Percentiles rank a stretch among this genome's conserved stretches.
phyloP scores from a whole-genome alignment of 2,329 filamentous ascomycete species.

The Parascedosporium putredinis region DNA sequence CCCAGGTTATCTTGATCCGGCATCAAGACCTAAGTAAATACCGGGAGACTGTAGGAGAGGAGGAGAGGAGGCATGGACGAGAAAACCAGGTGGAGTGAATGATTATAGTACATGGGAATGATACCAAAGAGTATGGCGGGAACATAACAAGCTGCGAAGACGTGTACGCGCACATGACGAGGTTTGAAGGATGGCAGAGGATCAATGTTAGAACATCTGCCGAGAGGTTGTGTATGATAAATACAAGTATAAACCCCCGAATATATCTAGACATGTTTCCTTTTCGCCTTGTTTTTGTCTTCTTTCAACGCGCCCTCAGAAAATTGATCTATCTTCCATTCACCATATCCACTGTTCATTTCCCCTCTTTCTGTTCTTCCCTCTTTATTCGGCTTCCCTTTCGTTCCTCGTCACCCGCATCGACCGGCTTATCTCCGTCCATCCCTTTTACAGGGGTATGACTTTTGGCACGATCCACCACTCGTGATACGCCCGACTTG shows the following conservation, averaged over 20 bases:
- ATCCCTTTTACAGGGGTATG: slow-evolving; percentile 6
- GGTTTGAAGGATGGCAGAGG: no score
- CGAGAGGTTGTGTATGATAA: not conserved
- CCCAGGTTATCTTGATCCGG: no score
- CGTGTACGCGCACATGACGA: not conserved
- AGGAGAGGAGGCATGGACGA: not conserved
- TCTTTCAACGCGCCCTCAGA: no score
- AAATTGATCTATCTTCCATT: no score
- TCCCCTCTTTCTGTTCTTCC: not conserved
- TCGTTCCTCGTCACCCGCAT: no score
- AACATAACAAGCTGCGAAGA: not conserved
- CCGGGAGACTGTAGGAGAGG: not conserved
- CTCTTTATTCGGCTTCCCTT: no score
- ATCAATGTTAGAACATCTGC: not conserved
- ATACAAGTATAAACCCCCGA: not conserved
- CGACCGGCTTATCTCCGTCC: no score
- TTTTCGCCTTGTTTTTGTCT: no score
- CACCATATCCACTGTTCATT: no score
- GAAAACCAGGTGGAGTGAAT: no score
- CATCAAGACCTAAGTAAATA: not conserved
- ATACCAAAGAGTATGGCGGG: slow-evolving; percentile 3
- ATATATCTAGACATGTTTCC: not conserved
- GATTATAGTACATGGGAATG: not conserved
- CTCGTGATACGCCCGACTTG: slow-evolving; percentile 47
- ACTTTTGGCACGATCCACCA: slow-evolving; percentile 55